Evolutionary conservation across 2,329 filamentous ascomycete genomes (phyloP).

Genomic region (Chaetomium strumarium): DNA sequence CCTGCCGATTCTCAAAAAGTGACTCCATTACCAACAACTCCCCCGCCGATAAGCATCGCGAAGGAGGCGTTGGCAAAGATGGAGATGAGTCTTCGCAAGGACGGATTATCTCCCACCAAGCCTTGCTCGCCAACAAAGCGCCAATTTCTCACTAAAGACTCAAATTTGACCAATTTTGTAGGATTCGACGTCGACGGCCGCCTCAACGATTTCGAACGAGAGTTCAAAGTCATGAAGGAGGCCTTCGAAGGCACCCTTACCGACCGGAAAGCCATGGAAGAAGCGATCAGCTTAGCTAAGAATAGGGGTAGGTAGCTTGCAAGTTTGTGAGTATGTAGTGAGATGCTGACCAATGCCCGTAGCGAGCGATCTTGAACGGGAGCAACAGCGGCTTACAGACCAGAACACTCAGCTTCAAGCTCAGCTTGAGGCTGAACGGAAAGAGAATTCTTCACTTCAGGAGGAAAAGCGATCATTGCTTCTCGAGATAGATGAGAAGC

Average conservation of each 20-base stretch:
- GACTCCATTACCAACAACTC: constrained; percentile 14
- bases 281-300: constrained; percentile 69
- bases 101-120: constrained; percentile 34
- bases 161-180: constrained; percentile 60
- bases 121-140: constrained; percentile 40
- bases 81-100: constrained; percentile 28
- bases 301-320: constrained; percentile 56
- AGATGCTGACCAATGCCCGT: constrained; percentile 15
- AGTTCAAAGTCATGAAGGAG: constrained; percentile 66
- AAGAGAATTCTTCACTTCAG: constrained; percentile 24
- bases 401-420: constrained; percentile 49
- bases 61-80: constrained; percentile 31
- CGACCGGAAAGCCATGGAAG: constrained; percentile 64
- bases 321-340: neutral
- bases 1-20: constrained; percentile 19
- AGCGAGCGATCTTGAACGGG: constrained; percentile 46
- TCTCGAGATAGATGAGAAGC: constrained; percentile 38
- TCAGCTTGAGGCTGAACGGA: constrained; percentile 52
- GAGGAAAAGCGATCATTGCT: constrained; percentile 40
- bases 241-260: constrained; percentile 64
- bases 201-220: constrained; percentile 68
- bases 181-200: constrained; percentile 75
- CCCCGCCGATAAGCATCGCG: constrained; percentile 29
- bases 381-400: constrained; percentile 41
- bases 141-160: constrained; percentile 63